Percentiles rank a stretch among this genome's conserved stretches.
Evolutionary conservation across 768 basidiomycete species (phyloP).

Genomic region (Sistotremastrum suecicum): DNA sequence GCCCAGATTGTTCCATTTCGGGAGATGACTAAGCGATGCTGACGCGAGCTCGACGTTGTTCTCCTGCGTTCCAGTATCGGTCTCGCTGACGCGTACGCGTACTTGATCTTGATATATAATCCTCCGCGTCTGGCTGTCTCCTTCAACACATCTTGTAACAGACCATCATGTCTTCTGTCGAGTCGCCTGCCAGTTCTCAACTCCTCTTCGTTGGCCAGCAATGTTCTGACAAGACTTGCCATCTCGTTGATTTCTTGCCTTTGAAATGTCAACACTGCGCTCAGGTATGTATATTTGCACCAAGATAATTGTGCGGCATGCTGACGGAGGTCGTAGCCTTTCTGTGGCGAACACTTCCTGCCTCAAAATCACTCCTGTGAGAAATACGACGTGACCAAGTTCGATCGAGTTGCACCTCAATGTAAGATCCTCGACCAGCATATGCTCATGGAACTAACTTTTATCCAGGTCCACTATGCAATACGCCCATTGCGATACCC

Average conservation of each 20-base stretch:
- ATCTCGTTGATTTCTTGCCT: conserved; percentile 70
- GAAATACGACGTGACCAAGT: conserved; percentile 55
- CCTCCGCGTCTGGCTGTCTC: too few species aligned
- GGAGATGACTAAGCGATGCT: too few species aligned
- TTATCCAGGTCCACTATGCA: conserved; percentile 57
- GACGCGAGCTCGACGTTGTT: too few species aligned
- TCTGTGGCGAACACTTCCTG: conserved; percentile 71
- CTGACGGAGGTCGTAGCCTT: conserved; percentile 17
- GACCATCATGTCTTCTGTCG: too few species aligned
- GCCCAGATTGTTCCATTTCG: too few species aligned
- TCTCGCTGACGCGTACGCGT: too few species aligned
- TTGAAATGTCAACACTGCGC: conserved; percentile 78
- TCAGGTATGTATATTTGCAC: conserved; percentile 5
- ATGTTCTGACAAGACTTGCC: conserved; percentile 53
- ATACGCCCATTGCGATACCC: conserved; percentile 58
- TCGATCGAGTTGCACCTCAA: conserved; percentile 62
- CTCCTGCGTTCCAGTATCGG: too few species aligned
- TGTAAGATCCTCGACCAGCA: conserved; percentile 30
- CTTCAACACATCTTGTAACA: too few species aligned
- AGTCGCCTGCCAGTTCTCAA: conserved; percentile 12
- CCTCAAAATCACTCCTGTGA: conserved; percentile 53
- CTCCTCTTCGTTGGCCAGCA: conserved; percentile 57
- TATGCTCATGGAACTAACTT: neutral
- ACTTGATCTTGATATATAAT: too few species aligned
- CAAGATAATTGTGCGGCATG: neutral